Evolutionary conservation across 108 stramenopile genomes (phyloP), one percentile per base, ranked within the genome.

Genomic region (Discostella stelligeroides): DNA sequence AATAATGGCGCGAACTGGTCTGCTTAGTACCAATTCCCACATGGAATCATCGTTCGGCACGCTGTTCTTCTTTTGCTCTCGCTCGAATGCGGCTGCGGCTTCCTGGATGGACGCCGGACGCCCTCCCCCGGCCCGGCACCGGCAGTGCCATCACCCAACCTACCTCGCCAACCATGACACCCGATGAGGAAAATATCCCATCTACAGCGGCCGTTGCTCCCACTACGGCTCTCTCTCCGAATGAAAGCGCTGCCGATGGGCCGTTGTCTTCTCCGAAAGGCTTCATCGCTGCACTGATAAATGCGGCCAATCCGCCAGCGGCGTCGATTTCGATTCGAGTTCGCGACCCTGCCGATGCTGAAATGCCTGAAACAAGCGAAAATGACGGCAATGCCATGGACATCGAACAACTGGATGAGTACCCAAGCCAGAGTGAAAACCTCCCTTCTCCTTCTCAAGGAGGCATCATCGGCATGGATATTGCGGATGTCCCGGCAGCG

Each of bases 271-370:
- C 28, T 7, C 30, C 57, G 7, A 58, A 30, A 58, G 57, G 57
- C 12, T 30, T 58, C 17, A 30, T 58, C 57, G 57, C 57, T 5
- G 30, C 57, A 8, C 15, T 58, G 30, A 58, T 30, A 28, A 30
- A n/a, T 8, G 57, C 57, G 29, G 57, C 57, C 29, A 30, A 7
- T 2, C 29, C 30, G 1, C 25, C 37, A 1, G 57, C 57, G 34
- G 13, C 57, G 29, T 30, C 57, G 9, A 34, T 34, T 34, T 34
- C 34, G 6, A 58, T 58, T 27, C 13, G 27, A n/a, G 30, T 4
- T 30, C 17, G 30, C 29, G 17, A 28, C 57, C 8, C 29, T 30
- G n/a, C 29, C 12, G 57, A 45, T 2, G 14, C 57, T 10, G 5
- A 7, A 12, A 29, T n/a, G 25, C 5, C 30, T 12, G 11, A 11